Evolutionary conservation across 106 monocot genomes (phyloP).

Genomic region (Dactylorhiza incarnata): DNA sequence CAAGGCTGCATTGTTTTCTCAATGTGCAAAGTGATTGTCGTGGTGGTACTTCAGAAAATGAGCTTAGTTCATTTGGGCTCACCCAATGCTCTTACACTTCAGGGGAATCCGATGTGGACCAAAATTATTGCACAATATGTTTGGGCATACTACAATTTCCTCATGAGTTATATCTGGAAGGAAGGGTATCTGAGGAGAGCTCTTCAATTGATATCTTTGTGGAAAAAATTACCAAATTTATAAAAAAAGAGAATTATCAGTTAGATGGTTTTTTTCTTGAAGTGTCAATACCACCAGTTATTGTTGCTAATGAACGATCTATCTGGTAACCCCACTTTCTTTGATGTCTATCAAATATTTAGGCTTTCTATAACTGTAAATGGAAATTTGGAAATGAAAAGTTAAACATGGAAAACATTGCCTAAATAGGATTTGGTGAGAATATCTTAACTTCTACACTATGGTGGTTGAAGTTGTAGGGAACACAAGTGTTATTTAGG

Average conservation of each 20-base stretch:
- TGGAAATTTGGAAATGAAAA: neutral
- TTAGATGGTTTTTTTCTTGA: constrained; percentile 69
- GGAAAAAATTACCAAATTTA: constrained; percentile 16
- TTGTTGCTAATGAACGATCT: constrained; percentile 76
- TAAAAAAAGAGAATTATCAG: constrained; percentile 35
- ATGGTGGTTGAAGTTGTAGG: neutral
- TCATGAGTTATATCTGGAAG: constrained; percentile 14
- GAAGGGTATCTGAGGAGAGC: constrained; percentile 8
- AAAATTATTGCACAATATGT: constrained; percentile 53
- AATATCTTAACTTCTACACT: neutral
- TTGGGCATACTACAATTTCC: constrained; percentile 65
- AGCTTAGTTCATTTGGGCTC: neutral
- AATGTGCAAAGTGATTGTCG: constrained; percentile 20
- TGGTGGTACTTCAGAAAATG: constrained; percentile 16
- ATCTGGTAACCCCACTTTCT: constrained; percentile 34
- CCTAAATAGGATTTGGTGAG: neutral
- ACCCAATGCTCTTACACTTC: constrained; percentile 13
- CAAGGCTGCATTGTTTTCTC: constrained; percentile 31
- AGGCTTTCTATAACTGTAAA: neutral
- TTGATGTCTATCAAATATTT: neutral
- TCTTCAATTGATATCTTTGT: constrained; percentile 29
- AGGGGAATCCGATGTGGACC: constrained; percentile 12
- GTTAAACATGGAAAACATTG: neutral
- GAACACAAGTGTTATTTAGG: neutral
- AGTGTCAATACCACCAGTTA: constrained; percentile 59